Evolutionary conservation across 202 grass and related monocot genomes (phyloP), one percentile per base, ranked within the genome.

Genomic region (Panicum hallii): DNA sequence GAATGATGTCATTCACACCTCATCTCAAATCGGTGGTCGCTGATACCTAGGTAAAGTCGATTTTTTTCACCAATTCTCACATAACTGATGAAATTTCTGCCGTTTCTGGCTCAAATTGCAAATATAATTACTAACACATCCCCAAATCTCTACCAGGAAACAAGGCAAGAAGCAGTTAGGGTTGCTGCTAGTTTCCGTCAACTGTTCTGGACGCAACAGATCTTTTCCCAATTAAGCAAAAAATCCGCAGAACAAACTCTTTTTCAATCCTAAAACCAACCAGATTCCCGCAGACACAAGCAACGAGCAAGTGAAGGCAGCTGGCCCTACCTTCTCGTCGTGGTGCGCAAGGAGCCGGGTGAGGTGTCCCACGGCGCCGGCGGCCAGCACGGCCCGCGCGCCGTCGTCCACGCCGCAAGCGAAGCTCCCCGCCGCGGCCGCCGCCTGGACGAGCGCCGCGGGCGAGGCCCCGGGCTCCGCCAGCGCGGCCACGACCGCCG

Each of bases 331-430:
- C 97, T 99, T 99, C 11, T 85, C 97, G 56, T 94, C 82, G 30
- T 88, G 63, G 72, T 99, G 91, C 17, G 90, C 86, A 14, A 99
- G 82, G 71, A 99, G 94, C 15, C 72, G 38, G 46, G 87, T 94
- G 64, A 99, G 97, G 71, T 92, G 90, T 6, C 68, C 86, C 48
- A 88, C 84, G 1, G 90, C 97, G 48, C 91, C 90, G 26, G 97
- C 91, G 7, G 66, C 89, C 40, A 98, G 80, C 44, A 95, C 95
- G 7, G 97, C 97, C 16, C 84, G 86, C 32, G 88, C 91, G 13
- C 97, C 91, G 4, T 99, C 97, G 20, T 99, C 97, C 3, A 96
- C 91, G 48, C 97, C 97, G 75, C 90, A 99, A 11, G 96, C 91
- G 72, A 99, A 99, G 91, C 97, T 99, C 61, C 97, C 97, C 5